Conservation (phyloP, 148 eudicot species). For the Silene uniflora region DNA sequence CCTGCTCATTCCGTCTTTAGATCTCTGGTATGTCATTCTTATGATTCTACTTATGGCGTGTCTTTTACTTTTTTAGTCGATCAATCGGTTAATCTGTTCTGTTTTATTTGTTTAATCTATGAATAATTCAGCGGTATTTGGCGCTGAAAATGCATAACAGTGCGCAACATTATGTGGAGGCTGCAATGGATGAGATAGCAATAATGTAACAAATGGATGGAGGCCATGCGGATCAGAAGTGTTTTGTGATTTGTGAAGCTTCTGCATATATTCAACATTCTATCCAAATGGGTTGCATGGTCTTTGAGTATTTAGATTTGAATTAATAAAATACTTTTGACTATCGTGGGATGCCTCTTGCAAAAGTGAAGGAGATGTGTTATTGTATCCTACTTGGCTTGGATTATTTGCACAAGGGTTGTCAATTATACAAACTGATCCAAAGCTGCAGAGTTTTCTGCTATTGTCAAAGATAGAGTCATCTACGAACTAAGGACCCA, state of each 20-base stretch:
- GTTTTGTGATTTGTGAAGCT: slow-evolving; percentile 66
- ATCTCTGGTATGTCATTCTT: not conserved
- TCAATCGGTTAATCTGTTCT: not conserved
- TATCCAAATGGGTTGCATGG: slow-evolving; percentile 92
- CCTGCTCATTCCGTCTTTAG: not conserved
- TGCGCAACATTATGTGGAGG: slow-evolving; percentile 91
- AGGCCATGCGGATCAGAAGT: slow-evolving; percentile 77
- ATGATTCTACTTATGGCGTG: not conserved
- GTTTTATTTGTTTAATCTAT: not conserved
- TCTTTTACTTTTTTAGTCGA: not conserved
- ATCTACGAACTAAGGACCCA: slow-evolving; percentile 45
- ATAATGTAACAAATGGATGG: slow-evolving; percentile 79
- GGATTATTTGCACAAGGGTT: slow-evolving; percentile 88
- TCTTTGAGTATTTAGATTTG: slow-evolving; percentile 89
- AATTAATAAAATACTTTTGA: slow-evolving; percentile 70
- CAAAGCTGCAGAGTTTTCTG: slow-evolving; percentile 84
- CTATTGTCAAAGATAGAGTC: slow-evolving; percentile 76
- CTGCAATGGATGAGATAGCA: slow-evolving; percentile 95
- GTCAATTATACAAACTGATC: slow-evolving; percentile 87
- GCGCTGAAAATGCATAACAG: slow-evolving; percentile 92
- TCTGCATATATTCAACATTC: slow-evolving; percentile 91
- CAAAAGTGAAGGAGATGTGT: slow-evolving; percentile 82
- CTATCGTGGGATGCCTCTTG: slow-evolving; percentile 77
- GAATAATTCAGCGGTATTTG: slow-evolving; percentile 53
- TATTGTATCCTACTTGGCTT: slow-evolving; percentile 65